A percentile compares a stretch with the other conserved stretches of the same genome.
Conservation (phyloP, 1,284 basidiomycete genomes). For the Sporisorium exsertum region DNA sequence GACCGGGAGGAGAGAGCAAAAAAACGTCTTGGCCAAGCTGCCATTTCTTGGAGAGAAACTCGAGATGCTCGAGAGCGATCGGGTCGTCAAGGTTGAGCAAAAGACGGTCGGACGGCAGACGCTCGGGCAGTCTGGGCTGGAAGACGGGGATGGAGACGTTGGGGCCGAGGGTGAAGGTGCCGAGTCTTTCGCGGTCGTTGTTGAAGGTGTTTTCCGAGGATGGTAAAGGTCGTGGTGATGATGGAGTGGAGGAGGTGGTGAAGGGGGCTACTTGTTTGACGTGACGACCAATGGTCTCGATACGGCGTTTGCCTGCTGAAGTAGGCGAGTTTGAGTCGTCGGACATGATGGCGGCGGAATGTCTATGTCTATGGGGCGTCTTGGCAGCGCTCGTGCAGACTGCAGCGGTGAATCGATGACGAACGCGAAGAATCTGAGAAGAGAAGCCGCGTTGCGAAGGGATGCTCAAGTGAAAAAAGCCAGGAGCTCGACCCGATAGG, state of each 20-base stretch:
- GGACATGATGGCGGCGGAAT: constrained; percentile 10
- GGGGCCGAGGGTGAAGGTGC: constrained; percentile 63
- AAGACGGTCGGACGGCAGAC: constrained; percentile 60
- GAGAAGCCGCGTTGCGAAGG: not conserved
- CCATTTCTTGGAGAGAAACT: constrained; percentile 68
- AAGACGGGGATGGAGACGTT: constrained; percentile 65
- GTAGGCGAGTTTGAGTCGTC: constrained; percentile 32
- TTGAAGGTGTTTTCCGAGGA: constrained; percentile 9
- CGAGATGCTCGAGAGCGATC: constrained; percentile 65
- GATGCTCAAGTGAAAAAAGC: constrained; percentile 1
- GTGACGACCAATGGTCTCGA: constrained; percentile 45
- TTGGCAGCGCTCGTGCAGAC: too few species aligned
- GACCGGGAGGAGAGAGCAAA: constrained; percentile 67
- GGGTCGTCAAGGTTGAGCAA: constrained; percentile 65
- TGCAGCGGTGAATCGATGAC: not conserved
- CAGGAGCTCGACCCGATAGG: constrained; percentile 14
- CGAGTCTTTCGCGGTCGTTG: constrained; percentile 48
- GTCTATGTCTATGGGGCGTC: not conserved
- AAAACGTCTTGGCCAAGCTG: constrained; percentile 67
- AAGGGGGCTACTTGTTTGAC: constrained; percentile 35
- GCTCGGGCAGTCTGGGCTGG: constrained; percentile 48
- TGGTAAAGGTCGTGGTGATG: constrained; percentile 26
- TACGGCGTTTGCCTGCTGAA: constrained; percentile 32
- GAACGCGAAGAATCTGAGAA: not conserved
- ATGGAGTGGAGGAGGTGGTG: constrained; percentile 23